These are phyloP conservation scores for Sisymbrium altissimum DNA, from an alignment of 345 rosid species.

Conservation along the genomic window DNA sequence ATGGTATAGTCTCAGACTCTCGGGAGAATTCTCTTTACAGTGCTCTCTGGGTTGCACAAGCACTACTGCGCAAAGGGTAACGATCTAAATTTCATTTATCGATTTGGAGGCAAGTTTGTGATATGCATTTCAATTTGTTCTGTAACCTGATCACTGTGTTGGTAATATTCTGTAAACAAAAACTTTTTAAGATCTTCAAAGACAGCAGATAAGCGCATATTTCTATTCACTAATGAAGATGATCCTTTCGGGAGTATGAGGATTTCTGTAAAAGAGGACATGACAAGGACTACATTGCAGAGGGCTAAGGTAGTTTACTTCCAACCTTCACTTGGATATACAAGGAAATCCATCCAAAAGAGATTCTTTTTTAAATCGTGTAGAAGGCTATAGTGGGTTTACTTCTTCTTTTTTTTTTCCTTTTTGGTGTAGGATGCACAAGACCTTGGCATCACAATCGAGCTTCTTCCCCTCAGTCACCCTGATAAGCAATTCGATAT, in stretches of 20 bases:
- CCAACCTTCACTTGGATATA: background rate
- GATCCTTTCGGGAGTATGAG: constrained; percentile 83
- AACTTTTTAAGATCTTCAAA: constrained; percentile 63
- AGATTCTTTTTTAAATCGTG: constrained; percentile 1
- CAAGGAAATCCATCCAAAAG: background rate
- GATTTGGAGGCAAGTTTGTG: background rate
- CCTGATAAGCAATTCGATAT: constrained; percentile 64
- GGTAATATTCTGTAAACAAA: background rate
- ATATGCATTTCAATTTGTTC: background rate
- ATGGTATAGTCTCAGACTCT: constrained; percentile 79
- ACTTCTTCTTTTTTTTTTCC: background rate
- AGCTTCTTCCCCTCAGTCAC: constrained; percentile 73
- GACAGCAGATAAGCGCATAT: constrained; percentile 77
- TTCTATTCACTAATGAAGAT: constrained; percentile 88
- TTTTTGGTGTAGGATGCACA: constrained; percentile 97
- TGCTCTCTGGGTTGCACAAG: constrained; percentile 98
- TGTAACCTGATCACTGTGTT: constrained; percentile 8
- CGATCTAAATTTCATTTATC: background rate
- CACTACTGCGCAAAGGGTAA: constrained; percentile 93
- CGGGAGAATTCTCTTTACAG: constrained; percentile 89
- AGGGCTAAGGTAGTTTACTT: constrained; percentile 70
- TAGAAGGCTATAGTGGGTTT: background rate
- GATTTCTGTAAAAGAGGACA: constrained; percentile 72
- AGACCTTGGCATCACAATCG: constrained; percentile 93
- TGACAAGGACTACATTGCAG: constrained; percentile 89